Evolutionary conservation across 352 stramenopile species (phyloP), one percentile per base, ranked within the genome.

Genomic region (Phytophthora lateralis): DNA sequence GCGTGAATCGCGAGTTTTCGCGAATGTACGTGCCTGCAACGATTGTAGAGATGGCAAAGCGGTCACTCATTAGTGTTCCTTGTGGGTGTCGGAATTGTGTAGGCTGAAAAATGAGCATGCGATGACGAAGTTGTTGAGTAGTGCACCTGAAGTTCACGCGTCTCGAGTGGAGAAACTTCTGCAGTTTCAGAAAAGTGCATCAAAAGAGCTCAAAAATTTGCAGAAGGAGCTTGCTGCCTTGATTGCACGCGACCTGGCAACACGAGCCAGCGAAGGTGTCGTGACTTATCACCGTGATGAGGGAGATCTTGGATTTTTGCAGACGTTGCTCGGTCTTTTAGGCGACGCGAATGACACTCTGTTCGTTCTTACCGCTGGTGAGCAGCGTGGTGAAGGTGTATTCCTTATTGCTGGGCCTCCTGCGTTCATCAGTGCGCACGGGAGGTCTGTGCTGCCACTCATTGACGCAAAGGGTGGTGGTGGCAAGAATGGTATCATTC

Each of bases 391-490:
- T 20, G 77, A 92, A 32, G 87, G 82, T n/a, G 64, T 76, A 34
- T 93, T 93, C 43, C 57, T 95, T 26, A 60, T 95, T 18, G 77
- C 78, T 29, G 84, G 86, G 14, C 78, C 82, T 27, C 50, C 66
- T 6, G 70, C 62, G n/a, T 77, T 93, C 48, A 75, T 95, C 24
- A 60, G 66, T 4, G 37, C 71, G 48, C 67, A 91, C 53, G 85
- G 80, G 32, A 84, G 76, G 48, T 69, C 62, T 38, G 70, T 87
- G 35, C 74, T 82, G 30, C 72, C 73, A 4, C 53, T 85, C 11
- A 90, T 95, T 47, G 81, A 86, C 10, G 86, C 73, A 46, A 93
- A 92, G 46, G 84, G 86, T 26, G 86, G 86, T 6, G 81, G 82
- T 30, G 82, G 83, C 43, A 92, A 90, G 61, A 85, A 84, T 51